Evolutionary conservation across 371 early-diverging fungal genomes (phyloP), one percentile per base, ranked within the genome.

Genomic region (Mucor ambiguus): DNA sequence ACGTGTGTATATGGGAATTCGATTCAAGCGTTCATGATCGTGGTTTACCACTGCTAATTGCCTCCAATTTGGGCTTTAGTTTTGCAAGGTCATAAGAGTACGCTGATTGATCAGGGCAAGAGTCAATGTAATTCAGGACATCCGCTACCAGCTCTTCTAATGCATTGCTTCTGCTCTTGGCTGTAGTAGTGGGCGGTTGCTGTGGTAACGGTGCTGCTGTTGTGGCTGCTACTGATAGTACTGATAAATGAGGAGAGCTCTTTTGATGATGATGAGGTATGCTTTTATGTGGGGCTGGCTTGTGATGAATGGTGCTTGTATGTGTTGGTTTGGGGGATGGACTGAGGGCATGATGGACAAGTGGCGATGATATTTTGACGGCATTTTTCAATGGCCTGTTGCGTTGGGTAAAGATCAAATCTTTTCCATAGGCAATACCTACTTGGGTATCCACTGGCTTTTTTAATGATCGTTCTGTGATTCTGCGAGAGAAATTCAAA

Each of bases 391-490:
- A 52, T 18, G 55, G 22, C 38, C 10, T 38, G 14, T 52, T 52
- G 52, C 52, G 52, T 1, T 52, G 28, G 22, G 61, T n/a, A 37
- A 64, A 69, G 3, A 71, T 3, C 9, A 71, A 14, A n/a, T 67
- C 67, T 52, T 64, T 73, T 33, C 66, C 68, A 32, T 62, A 65
- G 12, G 71, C 65, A 29, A 74, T 71, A 9, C 74, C 74, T 18
- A 74, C 26, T 58, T 74, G 74, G 24, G 71, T 68, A 63, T 74
- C 74, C 7, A 74, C 71, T 12, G 74, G 74, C 10, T 60, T 64
- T 59, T 49, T 63, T 60, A 68, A 63, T 22, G 69, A 70, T 7
- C 62, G 58, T 38, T 66, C 68, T 29, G 66, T 65, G 3, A 74
- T 57, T 28, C 60, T 67, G 29, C 71, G 58, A 29, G 71, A 68